A percentile compares a stretch with the other conserved stretches of the same genome.
These are phyloP conservation scores for Meredithiella fracta DNA, from an alignment of 2,329 filamentous ascomycete genomes.

Conservation along the genomic window DNA sequence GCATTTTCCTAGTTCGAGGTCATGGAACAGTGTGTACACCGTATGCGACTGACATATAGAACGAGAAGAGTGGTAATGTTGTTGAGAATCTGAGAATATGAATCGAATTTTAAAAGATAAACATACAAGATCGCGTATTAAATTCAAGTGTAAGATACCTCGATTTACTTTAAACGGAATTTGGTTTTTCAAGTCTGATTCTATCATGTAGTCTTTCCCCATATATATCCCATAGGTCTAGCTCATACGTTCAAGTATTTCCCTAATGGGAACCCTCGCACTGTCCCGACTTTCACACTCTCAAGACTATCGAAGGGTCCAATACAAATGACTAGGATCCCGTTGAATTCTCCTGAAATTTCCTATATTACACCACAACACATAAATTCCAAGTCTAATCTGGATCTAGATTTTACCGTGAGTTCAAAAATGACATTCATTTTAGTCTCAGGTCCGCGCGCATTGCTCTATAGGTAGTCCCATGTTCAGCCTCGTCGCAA, in stretches of 20 bases:
- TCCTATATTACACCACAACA: neutral
- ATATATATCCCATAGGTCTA: no score
- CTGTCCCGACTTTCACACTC: neutral
- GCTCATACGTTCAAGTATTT: no score
- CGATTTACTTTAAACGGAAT: no score
- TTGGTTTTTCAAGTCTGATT: no score
- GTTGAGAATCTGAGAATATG: neutral
- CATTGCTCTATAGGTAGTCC: neutral
- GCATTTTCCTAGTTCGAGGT: neutral
- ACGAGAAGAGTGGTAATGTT: neutral
- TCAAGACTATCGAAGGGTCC: neutral
- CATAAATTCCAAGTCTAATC: neutral
- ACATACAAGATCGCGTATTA: no score
- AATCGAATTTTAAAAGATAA: no score
- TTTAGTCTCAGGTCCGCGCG: neutral
- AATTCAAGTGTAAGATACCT: no score
- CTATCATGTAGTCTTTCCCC: no score
- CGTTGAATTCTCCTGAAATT: neutral
- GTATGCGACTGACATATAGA: neutral
- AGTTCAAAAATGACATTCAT: constrained; percentile 3
- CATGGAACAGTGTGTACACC: constrained; percentile 7
- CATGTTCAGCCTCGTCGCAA: constrained; percentile 14
- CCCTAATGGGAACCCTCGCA: neutral
- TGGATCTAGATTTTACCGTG: constrained; percentile 1
- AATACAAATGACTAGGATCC: neutral